Conservation (phyloP, 2,329 filamentous ascomycete genomes). For the Alternaria sp. region DNA sequence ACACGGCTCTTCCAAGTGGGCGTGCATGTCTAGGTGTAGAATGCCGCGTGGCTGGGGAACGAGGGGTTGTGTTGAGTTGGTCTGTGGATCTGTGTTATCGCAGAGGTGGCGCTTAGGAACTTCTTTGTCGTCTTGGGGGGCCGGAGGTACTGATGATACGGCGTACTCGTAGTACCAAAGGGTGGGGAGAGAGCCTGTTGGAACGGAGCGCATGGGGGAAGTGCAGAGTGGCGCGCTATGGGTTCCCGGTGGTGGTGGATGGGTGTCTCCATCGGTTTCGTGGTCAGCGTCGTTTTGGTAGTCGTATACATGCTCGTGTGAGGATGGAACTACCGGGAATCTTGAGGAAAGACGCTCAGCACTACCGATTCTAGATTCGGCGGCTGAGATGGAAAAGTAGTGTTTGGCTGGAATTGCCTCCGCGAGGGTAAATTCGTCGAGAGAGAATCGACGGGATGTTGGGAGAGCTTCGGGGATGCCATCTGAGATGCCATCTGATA, state of each 20-base stretch:
- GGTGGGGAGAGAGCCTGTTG: too few relatives aligned
- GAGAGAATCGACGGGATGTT: background rate
- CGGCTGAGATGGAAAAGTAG: background rate
- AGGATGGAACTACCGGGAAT: background rate
- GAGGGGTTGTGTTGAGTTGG: too few relatives aligned
- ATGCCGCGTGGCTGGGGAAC: too few relatives aligned
- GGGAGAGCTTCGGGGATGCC: background rate
- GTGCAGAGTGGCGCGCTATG: background rate
- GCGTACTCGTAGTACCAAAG: background rate
- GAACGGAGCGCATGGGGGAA: background rate
- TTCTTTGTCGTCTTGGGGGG: background rate
- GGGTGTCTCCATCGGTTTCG: background rate
- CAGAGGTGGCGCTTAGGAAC: too few relatives aligned
- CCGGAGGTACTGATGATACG: background rate
- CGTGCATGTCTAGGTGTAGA: too few relatives aligned
- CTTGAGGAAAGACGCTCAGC: background rate
- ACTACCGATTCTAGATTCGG: too few relatives aligned
- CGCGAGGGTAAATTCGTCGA: background rate
- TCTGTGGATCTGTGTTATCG: background rate
- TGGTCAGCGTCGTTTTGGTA: background rate
- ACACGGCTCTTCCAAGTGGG: too few relatives aligned
- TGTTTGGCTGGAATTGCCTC: background rate
- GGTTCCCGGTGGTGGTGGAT: background rate
- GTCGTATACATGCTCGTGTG: background rate
- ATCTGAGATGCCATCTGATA: background rate